Evolutionary conservation across 106 monocot species (phyloP), one percentile per base, ranked within the genome.

Genomic region (Phalaenopsis aphrodite): DNA sequence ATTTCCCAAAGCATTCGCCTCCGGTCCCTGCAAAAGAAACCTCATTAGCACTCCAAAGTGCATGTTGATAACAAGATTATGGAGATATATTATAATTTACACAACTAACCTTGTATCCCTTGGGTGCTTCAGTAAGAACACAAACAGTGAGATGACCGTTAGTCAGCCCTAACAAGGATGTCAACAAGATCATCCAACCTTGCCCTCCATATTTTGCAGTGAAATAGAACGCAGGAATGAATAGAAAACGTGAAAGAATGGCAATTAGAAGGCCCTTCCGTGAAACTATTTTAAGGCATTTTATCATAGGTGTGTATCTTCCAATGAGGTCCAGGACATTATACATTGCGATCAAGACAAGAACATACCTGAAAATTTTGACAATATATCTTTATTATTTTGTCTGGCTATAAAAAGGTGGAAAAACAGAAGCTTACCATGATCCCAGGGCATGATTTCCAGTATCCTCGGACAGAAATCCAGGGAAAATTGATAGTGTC

Each of bases 191-290:
- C 92, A 93, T 95, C 77, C 83, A 95, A 1, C 92, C 92, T 78
- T 92, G 92, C 30, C 47, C 91, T 52, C 90, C 90, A 57, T 91
- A 93, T 46, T 91, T 93, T 10, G 91, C 89, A 0, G 95, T 93
- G 84, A 91, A 93, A 76, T 96, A 96, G 82, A 93, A 96, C 24
- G 95, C 93, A 8, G 95, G 95, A 66, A 96, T 86, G 30, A 96
- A 77, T 5, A 93, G 23, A 68, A 96, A 90, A 14, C 93, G 88
- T 37, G 91, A 89, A 16, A 90, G 14, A 55, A 79, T 77, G 38
- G 87, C 85, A 3, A 39, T 19, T 42, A 84, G 71, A 10, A 96
- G 82, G 8, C 84, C 72, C 81, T 88, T 93, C 19, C 93, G 73
- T 41, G 93, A 93, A 47, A 64, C 85, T 45, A 96, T 79, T 78